Evolutionary conservation across 2,329 filamentous ascomycete genomes (phyloP).

Genomic region (Alternaria panax): DNA sequence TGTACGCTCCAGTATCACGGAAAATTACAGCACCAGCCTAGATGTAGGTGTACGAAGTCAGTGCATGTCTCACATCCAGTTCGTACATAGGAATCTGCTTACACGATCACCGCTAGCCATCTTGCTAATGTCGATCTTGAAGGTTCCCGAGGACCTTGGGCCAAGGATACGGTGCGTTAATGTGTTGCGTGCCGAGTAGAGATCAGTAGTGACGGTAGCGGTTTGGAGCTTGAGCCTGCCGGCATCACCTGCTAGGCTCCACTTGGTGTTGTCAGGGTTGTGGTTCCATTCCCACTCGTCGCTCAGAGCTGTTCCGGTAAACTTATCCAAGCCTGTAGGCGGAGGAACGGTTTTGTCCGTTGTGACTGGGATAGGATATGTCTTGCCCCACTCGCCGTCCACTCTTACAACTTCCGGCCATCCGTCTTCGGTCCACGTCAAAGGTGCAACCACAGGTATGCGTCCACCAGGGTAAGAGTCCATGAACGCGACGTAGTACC

Average conservation of each 20-base stretch:
- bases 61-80: no score
- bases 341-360: conserved; percentile 41
- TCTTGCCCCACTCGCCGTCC: conserved; percentile 58
- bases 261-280: conserved; percentile 63
- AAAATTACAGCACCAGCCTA: conserved; percentile 63
- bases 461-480: conserved; percentile 65
- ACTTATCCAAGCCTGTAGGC: conserved; percentile 56
- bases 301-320: conserved; percentile 53
- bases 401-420: conserved; percentile 57
- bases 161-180: conserved; percentile 54
- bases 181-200: conserved; percentile 55
- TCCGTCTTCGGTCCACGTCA: conserved; percentile 61
- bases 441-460: conserved; percentile 64
- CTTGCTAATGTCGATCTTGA: conserved; percentile 57
- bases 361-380: conserved; percentile 51
- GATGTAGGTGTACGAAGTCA: no score
- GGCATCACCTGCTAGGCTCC: conserved; percentile 52
- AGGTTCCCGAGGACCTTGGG: conserved; percentile 56
- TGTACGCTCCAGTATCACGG: conserved; percentile 62
- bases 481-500: conserved; percentile 67
- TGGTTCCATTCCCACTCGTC: conserved; percentile 69
- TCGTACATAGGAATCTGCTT: no score
- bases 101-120: conserved; percentile 62
- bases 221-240: conserved; percentile 56
- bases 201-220: conserved; percentile 61